A percentile compares a stretch with the other conserved stretches of the same genome.
Conservation (phyloP, 2,329 filamentous ascomycete species). For the Sporothrix dimorphospora region DNA sequence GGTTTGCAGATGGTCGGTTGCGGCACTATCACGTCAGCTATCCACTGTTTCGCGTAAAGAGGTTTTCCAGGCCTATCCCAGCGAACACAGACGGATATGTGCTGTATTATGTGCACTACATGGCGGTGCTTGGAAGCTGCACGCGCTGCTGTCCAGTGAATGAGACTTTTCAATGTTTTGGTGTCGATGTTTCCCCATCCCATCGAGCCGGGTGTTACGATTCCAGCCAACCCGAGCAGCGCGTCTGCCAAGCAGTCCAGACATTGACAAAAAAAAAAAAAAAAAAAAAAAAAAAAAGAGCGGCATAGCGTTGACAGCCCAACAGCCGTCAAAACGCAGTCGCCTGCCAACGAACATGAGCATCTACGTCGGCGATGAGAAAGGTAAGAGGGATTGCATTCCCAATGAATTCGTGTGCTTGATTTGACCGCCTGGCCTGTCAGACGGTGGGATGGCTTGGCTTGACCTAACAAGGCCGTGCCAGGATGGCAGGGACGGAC, state of each 20-base stretch:
- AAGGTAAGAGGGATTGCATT: not conserved
- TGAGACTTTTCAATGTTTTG: not conserved
- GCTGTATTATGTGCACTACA: not conserved
- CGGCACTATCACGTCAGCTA: not conserved
- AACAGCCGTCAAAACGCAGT: not conserved
- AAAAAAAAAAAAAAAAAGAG: not conserved
- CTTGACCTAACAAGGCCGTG: not conserved
- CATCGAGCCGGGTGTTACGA: not conserved
- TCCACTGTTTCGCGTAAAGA: slow-evolving; percentile 17
- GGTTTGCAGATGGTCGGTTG: not conserved
- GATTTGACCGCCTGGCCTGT: not conserved
- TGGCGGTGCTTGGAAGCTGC: not conserved
- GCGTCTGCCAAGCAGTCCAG: not conserved
- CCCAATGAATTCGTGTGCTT: no score
- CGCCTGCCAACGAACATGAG: not conserved
- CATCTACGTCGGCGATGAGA: not conserved
- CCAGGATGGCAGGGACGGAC: slow-evolving; percentile 4
- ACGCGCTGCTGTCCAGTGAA: not conserved
- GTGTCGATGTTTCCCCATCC: not conserved
- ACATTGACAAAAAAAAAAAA: not conserved
- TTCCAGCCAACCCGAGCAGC: not conserved
- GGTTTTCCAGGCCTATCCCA: not conserved
- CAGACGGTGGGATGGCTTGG: not conserved
- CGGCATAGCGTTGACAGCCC: not conserved
- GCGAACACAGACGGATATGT: not conserved